phyloP scores from a whole-genome alignment of 495 filamentous ascomycete species.

The Penicillium soppii region DNA sequence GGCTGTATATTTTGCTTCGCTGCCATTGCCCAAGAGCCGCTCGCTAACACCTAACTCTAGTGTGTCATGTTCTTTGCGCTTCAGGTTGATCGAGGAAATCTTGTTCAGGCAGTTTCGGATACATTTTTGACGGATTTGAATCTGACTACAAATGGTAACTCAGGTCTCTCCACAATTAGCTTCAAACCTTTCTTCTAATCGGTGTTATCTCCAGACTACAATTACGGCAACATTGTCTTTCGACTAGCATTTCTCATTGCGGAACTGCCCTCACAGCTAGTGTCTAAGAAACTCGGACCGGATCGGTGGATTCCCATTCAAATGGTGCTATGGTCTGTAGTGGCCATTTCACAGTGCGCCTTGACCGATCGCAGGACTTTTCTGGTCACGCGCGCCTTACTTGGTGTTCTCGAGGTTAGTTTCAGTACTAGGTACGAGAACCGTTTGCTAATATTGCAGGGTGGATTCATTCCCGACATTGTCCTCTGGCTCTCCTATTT shows the following conservation, averaged over 20 bases:
- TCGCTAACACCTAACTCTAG: conserved; percentile 6
- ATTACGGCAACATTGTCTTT: conserved; percentile 32
- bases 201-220: conserved; percentile 40
- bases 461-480: conserved; percentile 56
- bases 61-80: conserved; percentile 65
- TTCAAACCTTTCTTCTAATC: conserved; percentile 53
- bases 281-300: conserved; percentile 67
- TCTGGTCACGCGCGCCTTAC: conserved; percentile 56
- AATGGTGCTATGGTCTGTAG: conserved; percentile 70
- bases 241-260: conserved; percentile 60
- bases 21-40: too few relatives aligned
- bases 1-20: conserved; percentile 54
- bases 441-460: conserved; percentile 31
- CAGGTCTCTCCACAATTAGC: not conserved
- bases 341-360: conserved; percentile 61
- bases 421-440: not conserved
- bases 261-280: conserved; percentile 66
- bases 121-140: conserved; percentile 54
- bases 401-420: conserved; percentile 57
- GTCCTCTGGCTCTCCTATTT: conserved; percentile 70
- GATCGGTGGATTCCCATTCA: conserved; percentile 78
- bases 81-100: conserved; percentile 58
- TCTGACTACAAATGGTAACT: conserved; percentile 51
- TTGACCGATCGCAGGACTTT: conserved; percentile 61
- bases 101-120: conserved; percentile 55